These are phyloP conservation scores for Colletotrichum eleusines DNA, from an alignment of 2,329 filamentous ascomycete genomes.

Conservation along the genomic window DNA sequence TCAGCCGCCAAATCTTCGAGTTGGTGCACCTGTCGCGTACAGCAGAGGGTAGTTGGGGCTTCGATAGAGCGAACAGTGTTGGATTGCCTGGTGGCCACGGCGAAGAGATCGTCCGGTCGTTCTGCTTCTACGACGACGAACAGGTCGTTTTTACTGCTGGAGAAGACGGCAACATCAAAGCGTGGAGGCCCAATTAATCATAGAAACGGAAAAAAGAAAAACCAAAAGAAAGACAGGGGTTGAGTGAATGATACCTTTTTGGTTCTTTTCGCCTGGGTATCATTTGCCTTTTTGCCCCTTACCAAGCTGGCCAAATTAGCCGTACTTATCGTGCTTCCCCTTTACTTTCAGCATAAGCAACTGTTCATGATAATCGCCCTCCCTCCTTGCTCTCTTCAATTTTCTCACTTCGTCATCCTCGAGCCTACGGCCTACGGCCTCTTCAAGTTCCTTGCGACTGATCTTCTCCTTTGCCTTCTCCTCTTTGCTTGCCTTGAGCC, in stretches of 20 bases:
- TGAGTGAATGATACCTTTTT: neutral
- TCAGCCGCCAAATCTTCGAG: conserved; percentile 68
- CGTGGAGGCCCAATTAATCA: conserved; percentile 58
- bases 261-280: conserved; percentile 32
- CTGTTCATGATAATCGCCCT: conserved; percentile 91
- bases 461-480: conserved; percentile 89
- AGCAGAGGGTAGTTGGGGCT: conserved; percentile 60
- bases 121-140: conserved; percentile 72
- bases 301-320: conserved; percentile 42
- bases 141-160: conserved; percentile 70
- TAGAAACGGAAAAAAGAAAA: neutral
- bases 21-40: conserved; percentile 69
- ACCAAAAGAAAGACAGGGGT: neutral
- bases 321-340: conserved; percentile 90
- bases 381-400: conserved; percentile 84
- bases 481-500: conserved; percentile 81
- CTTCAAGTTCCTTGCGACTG: conserved; percentile 85
- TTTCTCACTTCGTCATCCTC: conserved; percentile 88
- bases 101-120: conserved; percentile 72
- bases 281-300: conserved; percentile 17
- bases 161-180: conserved; percentile 69
- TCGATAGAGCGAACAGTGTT: conserved; percentile 68
- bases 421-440: conserved; percentile 79
- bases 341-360: conserved; percentile 90
- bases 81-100: conserved; percentile 73